Base-by-base conservation (phyloP, 495 filamentous ascomycete genomes). In the Elasticomyces elasticus region DNA sequence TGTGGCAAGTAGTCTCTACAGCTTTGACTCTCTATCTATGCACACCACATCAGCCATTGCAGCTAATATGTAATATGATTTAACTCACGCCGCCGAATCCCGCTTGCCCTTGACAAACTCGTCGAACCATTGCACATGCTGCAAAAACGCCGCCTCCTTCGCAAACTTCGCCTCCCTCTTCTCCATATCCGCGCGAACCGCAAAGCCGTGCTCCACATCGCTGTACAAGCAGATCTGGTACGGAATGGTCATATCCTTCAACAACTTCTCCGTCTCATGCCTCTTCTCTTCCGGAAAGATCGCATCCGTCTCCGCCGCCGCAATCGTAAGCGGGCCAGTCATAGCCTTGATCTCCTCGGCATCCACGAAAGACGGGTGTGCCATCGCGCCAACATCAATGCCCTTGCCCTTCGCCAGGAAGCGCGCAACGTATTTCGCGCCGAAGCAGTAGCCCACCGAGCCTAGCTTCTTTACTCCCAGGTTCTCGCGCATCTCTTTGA, bases 161-260 rank as follows among this genome's bases (percentile, higher is more conserved):
- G 86, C 84, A 56, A 75, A 92, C 74, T 81, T 87, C 67, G 78
- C 67, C 38, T 69, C 49, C 64, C 76, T 79, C 51, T 82, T 74
- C 58, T 56, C 76, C 37, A 78, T 56, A 61, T 92, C 86, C 33
- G 74, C 71, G 27, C 86, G 76, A 23, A 91, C 82, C n/a, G 83
- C 72, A 60, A 94, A 95, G 7, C 89, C 89, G 66, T 94, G 89
- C 22, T 62, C 61, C 43, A 92, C 85, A 45, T 81, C 82, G 20
- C 82, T 79, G 76, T 77, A 92, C 42, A 94, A 69, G 67, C 79
- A 87, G 66, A 94, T 85, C 71, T 94, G 87, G 69, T 86, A 94
- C 0, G 82, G 81, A 45, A 80, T 69, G 24, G 74, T 75, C 22
- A 72, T 74, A 67, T 85, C 76, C 60, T 76, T 73, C 49, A 86